Evolutionary conservation across 2,329 filamentous ascomycete species (phyloP).

Genomic region (Sporothrix pseudoabietina): DNA sequence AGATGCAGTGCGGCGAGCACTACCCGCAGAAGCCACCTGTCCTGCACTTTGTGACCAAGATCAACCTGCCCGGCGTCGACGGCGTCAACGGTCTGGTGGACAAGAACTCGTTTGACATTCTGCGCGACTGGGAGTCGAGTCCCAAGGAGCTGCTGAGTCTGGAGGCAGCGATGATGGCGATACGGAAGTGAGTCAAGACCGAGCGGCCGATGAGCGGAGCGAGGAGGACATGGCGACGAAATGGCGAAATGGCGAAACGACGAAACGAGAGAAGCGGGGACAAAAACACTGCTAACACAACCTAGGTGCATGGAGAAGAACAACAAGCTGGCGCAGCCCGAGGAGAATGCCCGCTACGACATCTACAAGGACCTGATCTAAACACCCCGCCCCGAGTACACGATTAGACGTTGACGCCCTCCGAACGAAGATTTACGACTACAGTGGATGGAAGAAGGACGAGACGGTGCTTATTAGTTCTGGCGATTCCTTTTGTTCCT

Average conservation of each 20-base stretch:
- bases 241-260: too few species aligned
- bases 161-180: conserved; percentile 43
- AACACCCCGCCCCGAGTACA: neutral
- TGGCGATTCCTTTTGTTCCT: neutral
- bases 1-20: conserved; percentile 87
- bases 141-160: conserved; percentile 72
- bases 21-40: conserved; percentile 90
- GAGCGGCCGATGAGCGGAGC: neutral
- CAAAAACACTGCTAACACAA: neutral
- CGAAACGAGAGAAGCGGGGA: too few species aligned
- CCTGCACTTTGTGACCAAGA: conserved; percentile 88
- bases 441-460: neutral
- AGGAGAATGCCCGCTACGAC: conserved; percentile 68
- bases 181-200: conserved; percentile 39
- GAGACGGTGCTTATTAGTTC: neutral
- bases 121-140: conserved; percentile 88
- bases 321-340: conserved; percentile 93
- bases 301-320: conserved; percentile 89
- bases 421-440: neutral
- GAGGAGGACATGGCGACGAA: neutral
- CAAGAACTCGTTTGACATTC: conserved; percentile 76
- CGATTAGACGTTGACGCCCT: neutral
- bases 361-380: conserved; percentile 40
- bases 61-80: conserved; percentile 96
- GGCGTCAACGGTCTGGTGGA: conserved; percentile 80